Conservation (phyloP, 2,329 filamentous ascomycete species). For the Pleurostoma richardsiae region DNA sequence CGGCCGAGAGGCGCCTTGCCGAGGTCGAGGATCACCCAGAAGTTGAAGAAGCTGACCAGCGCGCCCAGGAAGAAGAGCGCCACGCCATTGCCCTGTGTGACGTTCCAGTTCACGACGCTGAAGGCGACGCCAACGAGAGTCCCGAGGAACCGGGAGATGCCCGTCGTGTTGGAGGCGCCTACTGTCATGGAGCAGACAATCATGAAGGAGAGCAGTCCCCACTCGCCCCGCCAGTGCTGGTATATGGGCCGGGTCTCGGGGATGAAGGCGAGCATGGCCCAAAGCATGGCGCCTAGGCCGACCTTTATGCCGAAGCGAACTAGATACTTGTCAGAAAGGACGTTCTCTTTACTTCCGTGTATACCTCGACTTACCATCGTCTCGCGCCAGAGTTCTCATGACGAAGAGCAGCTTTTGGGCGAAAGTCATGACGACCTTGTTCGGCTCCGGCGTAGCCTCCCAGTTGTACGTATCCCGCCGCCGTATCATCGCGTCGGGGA, state of each 20-base stretch:
- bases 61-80: slow-evolving; percentile 78
- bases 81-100: slow-evolving; percentile 68
- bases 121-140: slow-evolving; percentile 76
- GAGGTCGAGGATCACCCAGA: slow-evolving; percentile 81
- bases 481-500: slow-evolving; percentile 46
- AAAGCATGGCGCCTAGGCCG: slow-evolving; percentile 81
- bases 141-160: slow-evolving; percentile 78
- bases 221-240: slow-evolving; percentile 87
- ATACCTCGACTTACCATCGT: slow-evolving; percentile 38
- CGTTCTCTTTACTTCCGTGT: too few species aligned
- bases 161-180: slow-evolving; percentile 90
- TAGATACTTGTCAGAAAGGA: slow-evolving; percentile 7
- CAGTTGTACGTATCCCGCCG: slow-evolving; percentile 51
- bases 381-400: slow-evolving; percentile 43
- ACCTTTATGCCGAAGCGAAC: slow-evolving; percentile 85
- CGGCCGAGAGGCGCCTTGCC: slow-evolving; percentile 86
- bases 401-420: slow-evolving; percentile 41
- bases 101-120: slow-evolving; percentile 73
- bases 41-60: slow-evolving; percentile 75
- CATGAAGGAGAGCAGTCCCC: slow-evolving; percentile 96
- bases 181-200: slow-evolving; percentile 97
- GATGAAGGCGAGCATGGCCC: slow-evolving; percentile 85
- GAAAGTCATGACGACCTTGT: slow-evolving; percentile 32
- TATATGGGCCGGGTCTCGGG: slow-evolving; percentile 74
- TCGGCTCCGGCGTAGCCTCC: slow-evolving; percentile 47